Percentiles rank a stretch among this genome's conserved stretches.
These are phyloP conservation scores for Fusarium pseudograminearum DNA, from an alignment of 2,329 filamentous ascomycete species.

Conservation along the genomic window DNA sequence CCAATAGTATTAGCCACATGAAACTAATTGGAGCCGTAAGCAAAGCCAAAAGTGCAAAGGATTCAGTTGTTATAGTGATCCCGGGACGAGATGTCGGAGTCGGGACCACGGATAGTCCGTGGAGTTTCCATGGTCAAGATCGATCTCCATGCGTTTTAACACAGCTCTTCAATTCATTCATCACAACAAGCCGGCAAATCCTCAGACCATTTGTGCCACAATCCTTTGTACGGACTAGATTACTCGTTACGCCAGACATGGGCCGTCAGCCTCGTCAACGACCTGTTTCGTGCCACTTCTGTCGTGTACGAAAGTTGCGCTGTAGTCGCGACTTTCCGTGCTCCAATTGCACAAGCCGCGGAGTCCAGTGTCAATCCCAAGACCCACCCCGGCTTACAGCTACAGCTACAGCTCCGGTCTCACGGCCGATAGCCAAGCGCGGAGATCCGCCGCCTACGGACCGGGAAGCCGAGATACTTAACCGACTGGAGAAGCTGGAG, in stretches of 20 bases:
- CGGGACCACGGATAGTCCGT: slow-evolving; percentile 40
- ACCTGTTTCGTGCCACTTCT: slow-evolving; percentile 53
- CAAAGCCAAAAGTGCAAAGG: slow-evolving; percentile 4
- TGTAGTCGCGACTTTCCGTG: slow-evolving; percentile 55
- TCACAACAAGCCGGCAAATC: slow-evolving; percentile 10
- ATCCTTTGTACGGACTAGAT: not conserved
- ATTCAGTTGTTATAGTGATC: slow-evolving; percentile 9
- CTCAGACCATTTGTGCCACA: not conserved
- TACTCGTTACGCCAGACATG: slow-evolving; percentile 35
- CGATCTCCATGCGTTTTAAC: slow-evolving; percentile 26
- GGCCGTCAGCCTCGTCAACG: slow-evolving; percentile 52
- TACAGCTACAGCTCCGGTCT: slow-evolving; percentile 20
- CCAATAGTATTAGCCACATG: slow-evolving; percentile 10
- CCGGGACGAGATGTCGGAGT: slow-evolving; percentile 10
- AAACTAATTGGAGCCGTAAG: slow-evolving; percentile 2
- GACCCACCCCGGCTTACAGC: slow-evolving; percentile 39
- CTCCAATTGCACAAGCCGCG: slow-evolving; percentile 53
- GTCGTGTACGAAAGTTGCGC: slow-evolving; percentile 52
- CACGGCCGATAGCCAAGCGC: slow-evolving; percentile 26
- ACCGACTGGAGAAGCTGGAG: slow-evolving; percentile 47
- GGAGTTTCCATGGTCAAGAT: slow-evolving; percentile 41
- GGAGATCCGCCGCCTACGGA: slow-evolving; percentile 6
- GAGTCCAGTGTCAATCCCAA: slow-evolving; percentile 48
- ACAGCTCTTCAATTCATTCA: slow-evolving; percentile 1
- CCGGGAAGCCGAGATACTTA: slow-evolving; percentile 38